phyloP scores from a whole-genome alignment of 345 rosid species.

The Lepidium africanum region DNA sequence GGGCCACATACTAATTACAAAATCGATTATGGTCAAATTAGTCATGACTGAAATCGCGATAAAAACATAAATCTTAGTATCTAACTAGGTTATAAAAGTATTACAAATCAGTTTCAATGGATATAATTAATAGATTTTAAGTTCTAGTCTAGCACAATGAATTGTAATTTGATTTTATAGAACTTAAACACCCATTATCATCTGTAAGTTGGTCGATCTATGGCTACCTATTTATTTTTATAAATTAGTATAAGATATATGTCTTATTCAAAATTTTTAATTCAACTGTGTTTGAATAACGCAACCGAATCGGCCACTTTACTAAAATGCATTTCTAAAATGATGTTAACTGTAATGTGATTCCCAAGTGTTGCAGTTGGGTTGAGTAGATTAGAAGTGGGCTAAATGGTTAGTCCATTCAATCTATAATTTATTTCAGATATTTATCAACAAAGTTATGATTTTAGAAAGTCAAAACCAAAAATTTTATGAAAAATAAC shows the following conservation, averaged over 20 bases:
- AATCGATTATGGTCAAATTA: no score
- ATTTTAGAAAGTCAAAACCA: not conserved
- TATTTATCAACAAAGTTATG: not conserved
- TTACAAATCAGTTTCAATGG: no score
- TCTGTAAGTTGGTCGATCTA: not conserved
- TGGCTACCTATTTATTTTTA: not conserved
- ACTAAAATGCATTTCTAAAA: not conserved
- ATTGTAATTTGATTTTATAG: not conserved
- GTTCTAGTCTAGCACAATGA: not conserved
- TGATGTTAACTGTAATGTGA: not conserved
- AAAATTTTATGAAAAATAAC: not conserved
- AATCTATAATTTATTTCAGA: not conserved
- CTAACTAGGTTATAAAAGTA: no score
- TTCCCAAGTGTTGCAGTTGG: slow-evolving; percentile 2
- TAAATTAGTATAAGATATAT: not conserved
- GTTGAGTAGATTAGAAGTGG: slow-evolving; percentile 7
- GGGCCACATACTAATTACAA: no score
- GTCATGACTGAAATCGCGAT: no score
- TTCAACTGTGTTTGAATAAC: not conserved
- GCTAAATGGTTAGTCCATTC: not conserved
- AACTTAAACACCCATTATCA: not conserved
- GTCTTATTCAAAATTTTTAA: not conserved
- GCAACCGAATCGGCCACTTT: not conserved
- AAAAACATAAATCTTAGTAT: no score
- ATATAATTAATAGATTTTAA: no score